Conservation (phyloP, 176 grass and related monocot genomes). For the Areca catechu region DNA sequence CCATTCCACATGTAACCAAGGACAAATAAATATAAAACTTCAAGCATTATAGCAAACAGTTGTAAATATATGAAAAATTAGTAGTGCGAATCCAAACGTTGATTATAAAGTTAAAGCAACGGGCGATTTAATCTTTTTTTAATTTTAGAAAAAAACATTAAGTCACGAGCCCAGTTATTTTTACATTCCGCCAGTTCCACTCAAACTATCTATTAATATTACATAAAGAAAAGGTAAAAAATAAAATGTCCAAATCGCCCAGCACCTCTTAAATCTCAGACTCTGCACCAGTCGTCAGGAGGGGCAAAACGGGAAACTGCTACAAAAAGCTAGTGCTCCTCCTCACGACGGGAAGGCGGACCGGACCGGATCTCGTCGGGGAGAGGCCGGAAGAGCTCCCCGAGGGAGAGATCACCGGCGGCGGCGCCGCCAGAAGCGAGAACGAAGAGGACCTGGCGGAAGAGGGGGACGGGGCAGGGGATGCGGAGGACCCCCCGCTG, state of each 20-base stretch:
- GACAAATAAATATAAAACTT: too few species aligned
- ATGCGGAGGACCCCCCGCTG: conserved; percentile 17
- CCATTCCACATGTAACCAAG: too few species aligned
- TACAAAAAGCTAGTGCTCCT: background rate
- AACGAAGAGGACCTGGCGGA: conserved; percentile 6
- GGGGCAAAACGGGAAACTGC: background rate
- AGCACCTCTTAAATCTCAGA: too few species aligned
- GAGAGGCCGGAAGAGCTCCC: conserved; percentile 8
- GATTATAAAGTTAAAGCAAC: too few species aligned
- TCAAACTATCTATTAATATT: too few species aligned
- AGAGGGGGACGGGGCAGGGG: conserved; percentile 7
- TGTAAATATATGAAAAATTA: too few species aligned
- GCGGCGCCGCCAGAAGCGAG: background rate
- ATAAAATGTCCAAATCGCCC: background rate
- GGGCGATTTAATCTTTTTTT: too few species aligned
- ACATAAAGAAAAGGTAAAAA: background rate
- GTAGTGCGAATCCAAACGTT: too few species aligned
- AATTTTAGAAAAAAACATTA: too few species aligned
- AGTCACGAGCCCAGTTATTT: too few species aligned
- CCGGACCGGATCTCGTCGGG: background rate
- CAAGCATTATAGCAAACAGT: too few species aligned
- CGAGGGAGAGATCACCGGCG: background rate
- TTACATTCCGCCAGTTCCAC: too few species aligned
- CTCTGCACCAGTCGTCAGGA: background rate
- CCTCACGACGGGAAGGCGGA: background rate